A percentile compares a stretch with the other conserved stretches of the same genome.
Evolutionary conservation across 2,329 filamentous ascomycete genomes (phyloP).

Genomic region (Parasarocladium wereldwijsianum): DNA sequence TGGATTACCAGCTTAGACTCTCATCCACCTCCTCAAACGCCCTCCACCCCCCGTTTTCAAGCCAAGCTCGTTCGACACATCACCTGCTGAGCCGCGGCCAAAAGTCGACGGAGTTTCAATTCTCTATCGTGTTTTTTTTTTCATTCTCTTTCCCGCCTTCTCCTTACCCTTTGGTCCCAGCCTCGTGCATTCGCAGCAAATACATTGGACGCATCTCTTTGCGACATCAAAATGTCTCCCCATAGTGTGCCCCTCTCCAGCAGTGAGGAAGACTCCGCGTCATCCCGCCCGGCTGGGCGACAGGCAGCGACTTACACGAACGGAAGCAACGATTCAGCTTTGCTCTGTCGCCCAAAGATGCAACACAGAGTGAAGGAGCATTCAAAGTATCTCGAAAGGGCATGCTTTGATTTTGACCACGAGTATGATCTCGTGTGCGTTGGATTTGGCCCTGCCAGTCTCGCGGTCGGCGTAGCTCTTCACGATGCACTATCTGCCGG

Average conservation of each 20-base stretch:
- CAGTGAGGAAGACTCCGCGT: neutral
- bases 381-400: constrained; percentile 26
- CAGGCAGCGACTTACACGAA: constrained; percentile 5
- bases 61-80: too few relatives aligned
- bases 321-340: neutral
- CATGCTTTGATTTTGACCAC: constrained; percentile 34
- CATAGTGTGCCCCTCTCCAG: constrained; percentile 6
- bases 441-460: constrained; percentile 82
- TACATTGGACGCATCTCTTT: too few relatives aligned
- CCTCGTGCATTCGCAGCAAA: too few relatives aligned
- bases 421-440: constrained; percentile 79
- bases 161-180: too few relatives aligned
- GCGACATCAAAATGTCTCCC: constrained; percentile 10
- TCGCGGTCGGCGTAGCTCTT: constrained; percentile 78
- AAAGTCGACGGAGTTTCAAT: too few relatives aligned
- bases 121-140: too few relatives aligned
- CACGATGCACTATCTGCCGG: constrained; percentile 57
- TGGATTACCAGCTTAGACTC: too few relatives aligned
- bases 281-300: constrained; percentile 1
- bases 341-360: neutral
- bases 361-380: neutral
- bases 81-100: too few relatives aligned
- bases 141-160: too few relatives aligned
- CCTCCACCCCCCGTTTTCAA: too few relatives aligned
- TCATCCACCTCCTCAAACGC: too few relatives aligned